These are phyloP conservation scores for Chaetomiaceae sp. DNA, from an alignment of 2,329 filamentous ascomycete species.

Conservation along the genomic window DNA sequence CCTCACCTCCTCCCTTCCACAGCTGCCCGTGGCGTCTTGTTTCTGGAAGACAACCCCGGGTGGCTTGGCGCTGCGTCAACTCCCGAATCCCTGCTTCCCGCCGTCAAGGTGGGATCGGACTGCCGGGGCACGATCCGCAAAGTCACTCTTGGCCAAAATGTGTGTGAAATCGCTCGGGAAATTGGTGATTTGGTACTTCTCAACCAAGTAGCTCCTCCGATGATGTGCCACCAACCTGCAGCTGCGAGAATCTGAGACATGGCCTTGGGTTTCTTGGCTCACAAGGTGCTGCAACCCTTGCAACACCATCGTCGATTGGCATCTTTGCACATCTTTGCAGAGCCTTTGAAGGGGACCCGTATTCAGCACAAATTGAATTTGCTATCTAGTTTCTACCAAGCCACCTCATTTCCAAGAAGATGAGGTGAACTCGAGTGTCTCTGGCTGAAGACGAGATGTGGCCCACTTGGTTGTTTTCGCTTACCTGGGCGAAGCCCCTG, in stretches of 20 bases:
- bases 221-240: not conserved
- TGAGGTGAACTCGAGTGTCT: too few relatives aligned
- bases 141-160: not conserved
- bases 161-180: not conserved
- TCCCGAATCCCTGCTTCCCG: slow-evolving; percentile 5
- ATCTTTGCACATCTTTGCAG: too few relatives aligned
- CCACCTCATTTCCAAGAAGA: too few relatives aligned
- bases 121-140: slow-evolving; percentile 3
- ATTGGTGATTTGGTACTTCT: not conserved
- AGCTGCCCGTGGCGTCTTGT: slow-evolving; percentile 20
- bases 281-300: not conserved
- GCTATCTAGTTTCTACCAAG: too few relatives aligned
- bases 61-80: slow-evolving; percentile 17
- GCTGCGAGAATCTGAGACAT: not conserved
- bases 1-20: slow-evolving; percentile 23
- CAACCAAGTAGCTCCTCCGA: not conserved
- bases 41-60: slow-evolving; percentile 14
- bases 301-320: too few relatives aligned
- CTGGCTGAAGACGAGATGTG: not conserved
- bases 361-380: too few relatives aligned
- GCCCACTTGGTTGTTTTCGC: not conserved
- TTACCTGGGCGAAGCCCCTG: slow-evolving; percentile 5
- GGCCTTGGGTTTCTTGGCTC: not conserved
- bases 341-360: too few relatives aligned
- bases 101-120: not conserved